Base-by-base conservation (phyloP, 2,329 filamentous ascomycete genomes). In the Phialophora macrospora region DNA sequence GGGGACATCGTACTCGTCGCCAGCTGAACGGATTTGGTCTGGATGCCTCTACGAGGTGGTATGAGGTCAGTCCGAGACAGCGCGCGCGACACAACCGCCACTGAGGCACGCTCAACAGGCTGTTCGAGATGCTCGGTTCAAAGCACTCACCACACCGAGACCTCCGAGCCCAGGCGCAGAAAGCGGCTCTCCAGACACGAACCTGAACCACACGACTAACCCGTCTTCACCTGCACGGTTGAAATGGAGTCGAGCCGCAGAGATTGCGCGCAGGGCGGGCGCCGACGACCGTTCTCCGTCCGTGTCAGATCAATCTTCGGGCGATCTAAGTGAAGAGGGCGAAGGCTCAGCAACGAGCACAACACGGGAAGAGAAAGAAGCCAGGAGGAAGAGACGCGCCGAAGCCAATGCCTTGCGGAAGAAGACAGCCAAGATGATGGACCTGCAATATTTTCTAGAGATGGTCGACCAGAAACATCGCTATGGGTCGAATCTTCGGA, bases 391-490 rank as follows among this genome's bases (percentile, higher is more conserved):
- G 20, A 22, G 78, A 61, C 75, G 77, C 55, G 75, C 81, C 8
- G 80, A 86, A 70, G 79, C 83, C 63, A 86, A 85, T 74, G 79
- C 79, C 0, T 82, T 85, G 71, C 82, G 88, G 41, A 86, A 87
- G 66, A 85, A 87, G 71, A 86, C 85, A 4, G 88, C 91, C 0
- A 91, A 89, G 75, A 89, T 87, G 76, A 94, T 96, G 90, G 91
- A 92, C 20, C 76, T 96, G 41, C 89, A 91, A 73, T 96, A 96
- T 75, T 96, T 95, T 69, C 81, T 88, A 1, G 87, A 97, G 73
- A 93, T 96, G 90, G 88, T 94, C 7, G 91, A 95, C 75, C 80
- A 88, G 55, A 93, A 96, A 76, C 93, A 97, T 75, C 87, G 93
- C 3, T 96, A 97, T 73, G 93, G 93, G 3, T 90, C 88, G 61